Percentiles rank a stretch among this genome's conserved stretches.
Conservation (phyloP, 306 rosid genomes). For the Quercus aquifolioides region DNA sequence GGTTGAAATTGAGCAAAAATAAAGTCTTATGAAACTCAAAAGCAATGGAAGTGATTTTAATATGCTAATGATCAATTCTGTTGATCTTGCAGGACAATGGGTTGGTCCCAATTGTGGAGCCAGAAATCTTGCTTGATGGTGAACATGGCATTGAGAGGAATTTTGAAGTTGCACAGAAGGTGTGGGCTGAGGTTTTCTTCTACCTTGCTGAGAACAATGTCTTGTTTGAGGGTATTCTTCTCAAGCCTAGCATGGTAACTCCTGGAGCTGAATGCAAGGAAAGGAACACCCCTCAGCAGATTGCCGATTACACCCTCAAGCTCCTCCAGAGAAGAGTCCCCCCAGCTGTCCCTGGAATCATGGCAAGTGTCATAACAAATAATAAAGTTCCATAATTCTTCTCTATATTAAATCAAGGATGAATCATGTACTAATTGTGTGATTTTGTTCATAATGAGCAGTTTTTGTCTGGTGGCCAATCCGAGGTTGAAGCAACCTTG, state of each 20-base stretch:
- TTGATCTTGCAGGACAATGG: conserved; percentile 51
- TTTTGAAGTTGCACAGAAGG: conserved; percentile 76
- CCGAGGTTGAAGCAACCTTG: conserved; percentile 93
- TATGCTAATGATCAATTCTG: background rate
- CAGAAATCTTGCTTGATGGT: conserved; percentile 97
- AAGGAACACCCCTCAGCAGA: conserved; percentile 64
- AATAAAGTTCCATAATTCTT: background rate
- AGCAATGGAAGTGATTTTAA: background rate
- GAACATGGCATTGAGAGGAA: conserved; percentile 83
- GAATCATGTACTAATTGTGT: conserved; percentile 4
- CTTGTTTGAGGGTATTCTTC: conserved; percentile 84
- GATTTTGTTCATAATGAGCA: conserved; percentile 24
- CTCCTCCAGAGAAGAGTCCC: conserved; percentile 88
- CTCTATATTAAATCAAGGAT: background rate
- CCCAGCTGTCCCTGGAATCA: conserved; percentile 95
- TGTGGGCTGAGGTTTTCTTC: conserved; percentile 96
- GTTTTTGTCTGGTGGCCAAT: conserved; percentile 99
- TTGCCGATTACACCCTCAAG: conserved; percentile 81
- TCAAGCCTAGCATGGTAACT: conserved; percentile 98
- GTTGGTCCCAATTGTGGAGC: conserved; percentile 94
- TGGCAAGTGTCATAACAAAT: conserved; percentile 44
- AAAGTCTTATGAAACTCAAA: background rate
- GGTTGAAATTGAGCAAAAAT: conserved; percentile 1
- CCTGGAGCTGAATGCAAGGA: conserved; percentile 91
- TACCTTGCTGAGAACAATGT: conserved; percentile 93